Evolutionary conservation across 2,329 filamentous ascomycete genomes (phyloP), one percentile per base, ranked within the genome.

Genomic region (Raffaelea ambrosiae): DNA sequence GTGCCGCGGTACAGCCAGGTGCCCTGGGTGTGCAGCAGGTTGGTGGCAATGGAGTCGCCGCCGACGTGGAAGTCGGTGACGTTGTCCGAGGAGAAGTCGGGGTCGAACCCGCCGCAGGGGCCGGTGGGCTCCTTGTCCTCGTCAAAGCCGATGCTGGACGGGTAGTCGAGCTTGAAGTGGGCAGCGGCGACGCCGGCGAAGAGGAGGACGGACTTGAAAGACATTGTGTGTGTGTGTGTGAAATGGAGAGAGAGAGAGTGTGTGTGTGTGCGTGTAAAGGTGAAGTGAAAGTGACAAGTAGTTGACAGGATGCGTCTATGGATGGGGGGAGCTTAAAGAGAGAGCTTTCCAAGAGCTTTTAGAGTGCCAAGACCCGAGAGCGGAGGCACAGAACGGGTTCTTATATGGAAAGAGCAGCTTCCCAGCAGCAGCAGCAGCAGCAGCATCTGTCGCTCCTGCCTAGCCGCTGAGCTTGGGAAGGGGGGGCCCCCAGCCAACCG

Each of bases 1-100:
- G 76, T 81, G 53, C 70, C 74, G 52, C 79, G 77, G 65, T 78
- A 75, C 16, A 82, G 67, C 72, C 71, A 81, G 47, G 66, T 75
- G 54, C 67, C 64, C 58, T 76, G 67, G 3, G 73, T 65, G 57
- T 83, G 79, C 3, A 67, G 69, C 8, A 71, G 66, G 8, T 61
- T 62, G 44, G 74, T 57, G 50, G 68, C 66, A 31, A 81, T 64
- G 48, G 72, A 63, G 54, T 80, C 73, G 54, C 77, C 77, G 54
- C 65, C 75, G 50, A 81, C 73, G 58, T 79, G 71, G 61, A 81
- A 81, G 54, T 78, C 66, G 46, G 68, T 67, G 21, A 65, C 54
- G 42, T 65, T 65, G 53, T 60, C 54, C 8, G 54, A 54, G 47
- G 55, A 42, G 46, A 76, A 69, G 53, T 73, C 64, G 29, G 73